phyloP scores from a whole-genome alignment of 1,284 basidiomycete genomes.

The Austroboletus rostrupii region DNA sequence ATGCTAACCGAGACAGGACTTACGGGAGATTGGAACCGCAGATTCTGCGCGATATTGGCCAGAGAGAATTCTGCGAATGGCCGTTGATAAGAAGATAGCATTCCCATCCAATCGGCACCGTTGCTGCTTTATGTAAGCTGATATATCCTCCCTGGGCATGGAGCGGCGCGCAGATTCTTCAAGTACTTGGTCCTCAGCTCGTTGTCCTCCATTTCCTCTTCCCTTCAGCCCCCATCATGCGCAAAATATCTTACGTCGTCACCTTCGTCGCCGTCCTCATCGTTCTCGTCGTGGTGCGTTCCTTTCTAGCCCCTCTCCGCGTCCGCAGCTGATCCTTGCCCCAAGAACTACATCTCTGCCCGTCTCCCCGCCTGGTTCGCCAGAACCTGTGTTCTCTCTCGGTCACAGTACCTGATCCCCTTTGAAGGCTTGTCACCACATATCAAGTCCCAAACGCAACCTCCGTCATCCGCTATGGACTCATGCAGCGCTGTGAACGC shows the following conservation, averaged over 20 bases:
- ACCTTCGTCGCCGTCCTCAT: slow-evolving; percentile 51
- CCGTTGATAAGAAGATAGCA: slow-evolving; percentile 17
- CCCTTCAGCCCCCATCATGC: slow-evolving; percentile 40
- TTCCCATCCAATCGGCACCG: background rate
- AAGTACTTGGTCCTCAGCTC: background rate
- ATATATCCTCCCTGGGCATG: background rate
- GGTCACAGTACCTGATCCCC: slow-evolving; percentile 15
- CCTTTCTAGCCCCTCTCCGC: background rate
- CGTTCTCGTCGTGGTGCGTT: slow-evolving; percentile 52
- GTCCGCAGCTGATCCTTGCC: background rate
- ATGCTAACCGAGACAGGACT: background rate
- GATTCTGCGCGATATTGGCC: background rate
- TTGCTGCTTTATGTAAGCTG: slow-evolving; percentile 6
- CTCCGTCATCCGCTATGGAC: slow-evolving; percentile 54
- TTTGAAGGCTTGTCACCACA: slow-evolving; percentile 56
- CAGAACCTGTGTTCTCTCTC: slow-evolving; percentile 12
- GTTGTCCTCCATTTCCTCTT: background rate
- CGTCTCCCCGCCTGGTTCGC: slow-evolving; percentile 62
- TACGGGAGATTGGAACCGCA: background rate
- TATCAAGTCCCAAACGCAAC: slow-evolving; percentile 43
- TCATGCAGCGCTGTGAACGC: slow-evolving; percentile 55
- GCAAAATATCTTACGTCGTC: slow-evolving; percentile 61
- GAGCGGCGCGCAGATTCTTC: background rate
- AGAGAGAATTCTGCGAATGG: slow-evolving; percentile 27
- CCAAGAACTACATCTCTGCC: slow-evolving; percentile 57